These are phyloP conservation scores for Ambrosiella beaveri DNA, from an alignment of 2,329 filamentous ascomycete genomes.

Conservation along the genomic window DNA sequence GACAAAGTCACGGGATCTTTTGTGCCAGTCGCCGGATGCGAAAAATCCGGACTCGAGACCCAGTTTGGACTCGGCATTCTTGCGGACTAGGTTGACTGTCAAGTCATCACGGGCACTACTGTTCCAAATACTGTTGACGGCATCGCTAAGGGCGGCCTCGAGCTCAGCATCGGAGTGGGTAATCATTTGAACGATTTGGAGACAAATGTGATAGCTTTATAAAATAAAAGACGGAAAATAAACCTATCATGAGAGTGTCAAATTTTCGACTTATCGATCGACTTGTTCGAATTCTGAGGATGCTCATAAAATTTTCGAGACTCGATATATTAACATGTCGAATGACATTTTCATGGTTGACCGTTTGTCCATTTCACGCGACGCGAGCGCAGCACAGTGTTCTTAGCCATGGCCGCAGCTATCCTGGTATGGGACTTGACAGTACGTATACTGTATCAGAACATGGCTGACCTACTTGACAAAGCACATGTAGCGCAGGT, in stretches of 20 bases:
- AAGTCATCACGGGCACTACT: constrained; percentile 26
- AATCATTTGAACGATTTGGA: constrained; percentile 18
- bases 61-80: constrained; percentile 31
- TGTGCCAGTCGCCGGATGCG: constrained; percentile 34
- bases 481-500: not conserved
- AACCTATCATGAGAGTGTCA: too few species aligned
- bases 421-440: not conserved
- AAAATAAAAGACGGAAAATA: too few species aligned
- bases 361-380: not conserved
- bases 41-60: constrained; percentile 35
- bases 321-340: too few species aligned
- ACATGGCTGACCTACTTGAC: not conserved
- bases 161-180: constrained; percentile 22
- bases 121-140: constrained; percentile 29
- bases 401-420: not conserved
- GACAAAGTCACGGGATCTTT: constrained; percentile 40
- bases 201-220: too few species aligned
- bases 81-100: constrained; percentile 40
- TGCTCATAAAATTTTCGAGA: too few species aligned
- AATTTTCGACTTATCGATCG: too few species aligned
- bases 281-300: too few species aligned
- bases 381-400: not conserved
- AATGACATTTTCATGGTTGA: not conserved
- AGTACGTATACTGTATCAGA: not conserved
- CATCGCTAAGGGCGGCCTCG: constrained; percentile 24